Base-by-base conservation (phyloP, 148 eudicot genomes). In the Cornus controversa region DNA sequence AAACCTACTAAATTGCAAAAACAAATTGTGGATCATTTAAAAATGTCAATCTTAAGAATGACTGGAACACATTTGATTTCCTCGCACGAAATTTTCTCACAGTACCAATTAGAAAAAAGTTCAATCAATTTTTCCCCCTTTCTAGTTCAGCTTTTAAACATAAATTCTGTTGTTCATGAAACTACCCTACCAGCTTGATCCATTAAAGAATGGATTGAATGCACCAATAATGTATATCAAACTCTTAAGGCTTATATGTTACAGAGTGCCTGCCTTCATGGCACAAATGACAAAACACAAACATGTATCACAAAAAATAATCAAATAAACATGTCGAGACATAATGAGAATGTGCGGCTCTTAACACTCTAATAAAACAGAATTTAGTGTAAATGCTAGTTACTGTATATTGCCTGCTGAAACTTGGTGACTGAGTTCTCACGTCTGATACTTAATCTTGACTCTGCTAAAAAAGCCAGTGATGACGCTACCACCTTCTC, bases 401-500 rank as follows among this genome's bases (percentile, higher is more conserved):
- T 72, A 74, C 15, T 16, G 79, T 36, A 73, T 74, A 79, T 81
- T 87, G 71, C 98, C 98, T 92, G 97, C 83, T 92, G 88, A 85
- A 94, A 87, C 73, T 80, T 85, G 77, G 87, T 53, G 63, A 76
- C 76, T 67, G 87, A 66, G 71, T 78, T 78, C 67, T 85, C 87
- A 69, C 54, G 37, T 64, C 74, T 82, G 54, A 71, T 77, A 68
- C 69, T 82, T 77, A 82, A 71, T 80, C 67, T 70, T 69, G 84
- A 77, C 37, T 83, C 83, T 60, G 83, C 80, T 81, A 88, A 79
- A 40, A 69, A 69, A 87, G 87, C 86, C 70, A 94, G 85, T 58
- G 98, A 88, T 84, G 98, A 86, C 9, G 91, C 84, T 80, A 94
- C 91, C 82, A 92, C 84, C 84, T 91, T 86, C 77, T 90, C 97